Base-by-base conservation (phyloP, 257 asterid genomes). In the Thymus mandschuricus region DNA sequence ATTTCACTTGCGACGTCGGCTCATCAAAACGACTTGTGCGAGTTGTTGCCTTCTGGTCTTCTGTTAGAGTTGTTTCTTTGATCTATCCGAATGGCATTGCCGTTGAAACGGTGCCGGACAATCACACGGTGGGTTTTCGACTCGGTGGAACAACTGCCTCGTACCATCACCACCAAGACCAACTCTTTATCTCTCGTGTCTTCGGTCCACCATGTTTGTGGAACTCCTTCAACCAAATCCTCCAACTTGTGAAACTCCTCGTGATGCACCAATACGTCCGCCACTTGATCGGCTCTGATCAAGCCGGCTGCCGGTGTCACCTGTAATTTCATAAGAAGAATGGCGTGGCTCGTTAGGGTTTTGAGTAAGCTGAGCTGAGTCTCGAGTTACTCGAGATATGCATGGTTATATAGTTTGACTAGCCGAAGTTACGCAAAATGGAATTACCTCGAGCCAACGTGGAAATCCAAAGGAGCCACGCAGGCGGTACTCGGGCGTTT, bases 381-480 rank as follows among this genome's bases (percentile, higher is more conserved):
- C 6, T 49, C 28, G 55, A 12, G 15, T 13, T 49, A 49, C 28
- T 12, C 28, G 55, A 8, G 41, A 38, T 38, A 38, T 4, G 6
- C 0, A 0, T 38, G 8, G 41, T 35, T 21, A 21, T 21, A 35
- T 3, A 35, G 40, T 5, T 1, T 5, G 4, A 35, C 40, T 35
- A 35, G 3, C 40, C 40, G 5, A 35, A 0, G 40, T 35, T 35
- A 35, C 40, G 40, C 0, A 35, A 35, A 35, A 35, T 3, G 40
- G 54, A 15, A 62, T 64, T 72, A 90, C 98, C 98, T 92, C 93
- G 68, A 92, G 89, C 98, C 97, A 92, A 48, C 90, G 93, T 2
- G 98, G 98, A 49, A 92, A 82, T 27, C 96, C 89, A 64, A 69
- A 82, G n/a, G 87, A 90, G 57, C 85, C 97, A 66, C 97, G 79